Base-by-base conservation (phyloP, 1,284 basidiomycete species). In the Naganishia liquefaciens region DNA sequence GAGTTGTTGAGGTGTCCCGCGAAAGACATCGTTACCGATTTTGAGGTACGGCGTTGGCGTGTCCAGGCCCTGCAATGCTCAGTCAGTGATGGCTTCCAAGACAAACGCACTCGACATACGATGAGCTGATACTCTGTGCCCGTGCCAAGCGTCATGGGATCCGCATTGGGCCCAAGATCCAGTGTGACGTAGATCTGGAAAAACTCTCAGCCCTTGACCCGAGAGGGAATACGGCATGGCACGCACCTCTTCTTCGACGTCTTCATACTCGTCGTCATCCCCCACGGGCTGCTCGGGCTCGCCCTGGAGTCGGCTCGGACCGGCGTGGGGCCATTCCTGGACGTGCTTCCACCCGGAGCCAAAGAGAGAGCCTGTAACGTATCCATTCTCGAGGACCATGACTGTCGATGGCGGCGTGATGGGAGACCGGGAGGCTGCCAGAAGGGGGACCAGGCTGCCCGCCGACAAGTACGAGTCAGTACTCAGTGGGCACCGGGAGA, bases 91-190 rank as follows among this genome's bases (percentile, higher is more conserved):
- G 7, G 15, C 5, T 11, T 6, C n/a, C 5, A 19, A 27, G 54
- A 5, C 44, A 10, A 30, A n/a, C 3, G 40, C 19, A 42, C 10
- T 9, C 17, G 6, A 64, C 66, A 28, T 51, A 62, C 66, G 15
- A 64, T 60, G 17, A 67, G 63, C 46, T 67, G 66, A 50, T 63
- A 67, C n/a, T 64, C 66, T 40, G 40, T 42, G 5, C 62, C 52
- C 37, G 43, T 51, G 13, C 51, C 62, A 11, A 67, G 52, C 10
- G 63, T 63, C 28, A 60, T 39, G n/a, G 57, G 62, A 28, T 60
- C 55, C n/a, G 54, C 53, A n/a, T 64, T 49, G 11, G 55, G 46
- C 17, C 66, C 66, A 1, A 67, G 46, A 39, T 67, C 66, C 10
- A 67, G 43, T 5, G 62, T 64, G n/a, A 67, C 53, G 43, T 67